These are phyloP conservation scores for Coemansia sp. DNA, from an alignment of 192 early-diverging fungal genomes.

Conservation along the genomic window DNA sequence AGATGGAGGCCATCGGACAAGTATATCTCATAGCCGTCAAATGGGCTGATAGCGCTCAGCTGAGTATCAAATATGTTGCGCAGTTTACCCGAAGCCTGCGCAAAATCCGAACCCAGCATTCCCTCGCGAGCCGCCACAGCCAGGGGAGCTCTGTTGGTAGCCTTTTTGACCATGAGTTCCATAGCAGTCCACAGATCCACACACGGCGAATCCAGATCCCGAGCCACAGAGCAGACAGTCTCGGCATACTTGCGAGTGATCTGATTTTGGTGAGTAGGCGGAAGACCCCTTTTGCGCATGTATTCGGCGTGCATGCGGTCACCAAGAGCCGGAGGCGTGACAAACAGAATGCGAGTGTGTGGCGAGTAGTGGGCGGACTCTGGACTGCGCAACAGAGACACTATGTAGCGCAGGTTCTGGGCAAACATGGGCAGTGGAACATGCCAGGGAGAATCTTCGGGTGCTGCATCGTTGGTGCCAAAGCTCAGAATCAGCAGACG, in stretches of 20 bases:
- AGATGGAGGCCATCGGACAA: slow-evolving; percentile 63
- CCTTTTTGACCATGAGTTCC: slow-evolving; percentile 39
- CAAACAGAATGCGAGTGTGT: slow-evolving; percentile 60
- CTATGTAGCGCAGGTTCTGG: slow-evolving; percentile 60
- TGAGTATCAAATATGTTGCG: not conserved
- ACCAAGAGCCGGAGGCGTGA: slow-evolving; percentile 71
- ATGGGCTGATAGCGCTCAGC: not conserved
- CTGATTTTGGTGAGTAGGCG: slow-evolving; percentile 37
- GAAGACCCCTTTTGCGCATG: slow-evolving; percentile 22
- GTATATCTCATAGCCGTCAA: slow-evolving; percentile 40
- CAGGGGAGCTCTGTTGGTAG: slow-evolving; percentile 10
- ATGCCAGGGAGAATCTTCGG: slow-evolving; percentile 54
- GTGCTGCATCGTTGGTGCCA: slow-evolving; percentile 78
- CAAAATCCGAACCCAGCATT: not conserved
- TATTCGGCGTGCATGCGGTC: slow-evolving; percentile 50
- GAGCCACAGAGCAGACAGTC: slow-evolving; percentile 42
- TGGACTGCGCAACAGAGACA: slow-evolving; percentile 56
- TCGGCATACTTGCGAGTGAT: slow-evolving; percentile 57
- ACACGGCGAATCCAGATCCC: slow-evolving; percentile 21
- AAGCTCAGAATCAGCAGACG: slow-evolving; percentile 69
- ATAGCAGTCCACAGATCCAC: slow-evolving; percentile 45
- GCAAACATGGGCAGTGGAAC: slow-evolving; percentile 62
- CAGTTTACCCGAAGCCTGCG: not conserved
- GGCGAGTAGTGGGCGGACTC: slow-evolving; percentile 59
- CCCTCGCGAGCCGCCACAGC: not conserved